A percentile compares a stretch with the other conserved stretches of the same genome.
These are phyloP conservation scores for Echium plantagineum DNA, from an alignment of 257 asterid species.

Conservation along the genomic window DNA sequence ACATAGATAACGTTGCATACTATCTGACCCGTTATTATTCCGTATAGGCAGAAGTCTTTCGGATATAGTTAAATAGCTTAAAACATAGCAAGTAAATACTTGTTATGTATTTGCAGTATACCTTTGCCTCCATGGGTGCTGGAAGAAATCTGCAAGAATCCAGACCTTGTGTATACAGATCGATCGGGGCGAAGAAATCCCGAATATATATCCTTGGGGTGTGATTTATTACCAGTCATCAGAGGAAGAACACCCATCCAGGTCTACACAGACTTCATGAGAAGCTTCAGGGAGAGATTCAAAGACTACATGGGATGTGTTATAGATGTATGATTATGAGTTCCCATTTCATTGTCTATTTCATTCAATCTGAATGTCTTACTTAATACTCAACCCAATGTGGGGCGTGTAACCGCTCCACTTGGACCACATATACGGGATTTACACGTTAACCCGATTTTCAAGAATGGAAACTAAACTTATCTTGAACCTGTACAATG, in stretches of 20 bases:
- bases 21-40: too few species aligned
- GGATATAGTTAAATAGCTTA: too few species aligned
- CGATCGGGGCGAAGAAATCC: slow-evolving; percentile 13
- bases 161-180: slow-evolving; percentile 24
- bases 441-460: too few species aligned
- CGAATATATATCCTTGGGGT: slow-evolving; percentile 21
- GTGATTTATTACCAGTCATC: slow-evolving; percentile 15
- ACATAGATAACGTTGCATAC: too few species aligned
- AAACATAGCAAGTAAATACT: background rate
- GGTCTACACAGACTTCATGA: slow-evolving; percentile 20
- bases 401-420: too few species aligned
- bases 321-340: slow-evolving; percentile 41
- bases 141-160: slow-evolving; percentile 13
- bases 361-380: too few species aligned
- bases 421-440: too few species aligned
- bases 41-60: too few species aligned
- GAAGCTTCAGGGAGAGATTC: slow-evolving; percentile 34
- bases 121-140: slow-evolving; percentile 25
- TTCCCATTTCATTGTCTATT: slow-evolving; percentile 6
- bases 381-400: too few species aligned
- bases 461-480: background rate
- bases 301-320: slow-evolving; percentile 54
- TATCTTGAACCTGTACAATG: slow-evolving; percentile 9
- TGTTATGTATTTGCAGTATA: slow-evolving; percentile 7
- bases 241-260: slow-evolving; percentile 18